Evolutionary conservation across 345 rosid genomes (phyloP), one percentile per base, ranked within the genome.

Genomic region (Stellera chamaejasme): DNA sequence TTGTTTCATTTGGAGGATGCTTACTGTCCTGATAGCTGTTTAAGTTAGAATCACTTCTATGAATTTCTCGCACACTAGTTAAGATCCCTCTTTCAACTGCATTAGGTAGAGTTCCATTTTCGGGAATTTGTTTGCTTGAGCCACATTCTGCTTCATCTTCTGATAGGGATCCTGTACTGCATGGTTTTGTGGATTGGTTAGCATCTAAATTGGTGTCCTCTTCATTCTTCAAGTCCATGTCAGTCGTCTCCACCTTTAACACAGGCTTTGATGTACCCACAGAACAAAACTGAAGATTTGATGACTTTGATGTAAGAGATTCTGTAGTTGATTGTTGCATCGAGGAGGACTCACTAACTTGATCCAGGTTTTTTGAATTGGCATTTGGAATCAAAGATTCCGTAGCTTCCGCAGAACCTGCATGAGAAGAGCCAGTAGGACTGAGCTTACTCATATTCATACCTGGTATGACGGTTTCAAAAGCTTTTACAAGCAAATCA

Each of bases 401-500:
- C 14, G 13, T 13, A 58, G 72, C 66, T 61, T 77, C 67, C 57
- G 62, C 63, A 39, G 73, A 69, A 70, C 74, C 52, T 64, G 66
- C 54, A 39, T 72, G 72, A 8, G 85, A 63, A 36, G 77, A 66
- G 66, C 60, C 58, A 53, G 42, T 60, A 48, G 54, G 11, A 39
- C 54, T 66, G n/a, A 64, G 59, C 43, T 59, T 70, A 32, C 39
- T 32, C 2, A 65, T 43, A 48, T 42, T 54, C 55, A 69, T 49
- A 14, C 64, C 68, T 52, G 89, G 90, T 65, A 62, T 68, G 47
- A 93, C 78, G 10, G 84, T 83, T 64, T 93, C 99, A 19, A 93
- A 93, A 55, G 99, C 97, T 77, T 89, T 82, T n/a, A 87, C 96
- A n/a, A 93, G 95, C 75, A 89, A 72, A 51, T 74, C 27, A 42